Evolutionary conservation across 176 grass and related monocot species (phyloP).

Genomic region (Hsuehochloa calcarea): DNA sequence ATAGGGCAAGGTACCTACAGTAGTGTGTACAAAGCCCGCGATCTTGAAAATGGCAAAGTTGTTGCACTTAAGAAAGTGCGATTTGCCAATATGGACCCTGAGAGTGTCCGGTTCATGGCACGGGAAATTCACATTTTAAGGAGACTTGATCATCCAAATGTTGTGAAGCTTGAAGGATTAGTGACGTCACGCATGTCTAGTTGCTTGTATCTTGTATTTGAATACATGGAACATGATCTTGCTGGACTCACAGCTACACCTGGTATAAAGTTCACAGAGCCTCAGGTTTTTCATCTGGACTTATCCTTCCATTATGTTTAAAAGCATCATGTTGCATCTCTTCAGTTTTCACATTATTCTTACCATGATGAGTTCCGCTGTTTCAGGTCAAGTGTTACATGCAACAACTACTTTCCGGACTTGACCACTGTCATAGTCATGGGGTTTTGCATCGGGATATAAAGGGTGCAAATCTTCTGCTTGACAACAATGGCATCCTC

Average conservation of each 20-base stretch:
- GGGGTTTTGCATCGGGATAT: conserved; percentile 35
- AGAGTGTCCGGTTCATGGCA: conserved; percentile 14
- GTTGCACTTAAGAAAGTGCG: conserved; percentile 37
- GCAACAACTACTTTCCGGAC: conserved; percentile 28
- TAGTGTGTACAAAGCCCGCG: conserved; percentile 9
- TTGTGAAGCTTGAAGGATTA: conserved; percentile 31
- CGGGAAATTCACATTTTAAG: conserved; percentile 28
- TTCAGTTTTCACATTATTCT: neutral
- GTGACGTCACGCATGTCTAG: conserved; percentile 17
- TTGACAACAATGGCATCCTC: conserved; percentile 25
- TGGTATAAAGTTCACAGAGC: conserved; percentile 12
- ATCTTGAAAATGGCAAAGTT: conserved; percentile 14
- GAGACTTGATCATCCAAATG: conserved; percentile 34
- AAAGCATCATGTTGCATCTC: neutral
- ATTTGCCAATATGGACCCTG: conserved; percentile 1
- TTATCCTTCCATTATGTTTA: neutral
- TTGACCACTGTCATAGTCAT: conserved; percentile 23
- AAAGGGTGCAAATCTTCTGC: conserved; percentile 27
- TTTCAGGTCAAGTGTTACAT: conserved; percentile 29
- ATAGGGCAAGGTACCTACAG: conserved; percentile 35
- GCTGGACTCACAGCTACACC: conserved; percentile 27
- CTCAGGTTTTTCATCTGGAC: conserved; percentile 6
- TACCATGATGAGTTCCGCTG: neutral
- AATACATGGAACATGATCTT: conserved; percentile 41
- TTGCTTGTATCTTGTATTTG: conserved; percentile 30